phyloP scores from a whole-genome alignment of 352 stramenopile species.

The Aphanomyces cochlioides region DNA sequence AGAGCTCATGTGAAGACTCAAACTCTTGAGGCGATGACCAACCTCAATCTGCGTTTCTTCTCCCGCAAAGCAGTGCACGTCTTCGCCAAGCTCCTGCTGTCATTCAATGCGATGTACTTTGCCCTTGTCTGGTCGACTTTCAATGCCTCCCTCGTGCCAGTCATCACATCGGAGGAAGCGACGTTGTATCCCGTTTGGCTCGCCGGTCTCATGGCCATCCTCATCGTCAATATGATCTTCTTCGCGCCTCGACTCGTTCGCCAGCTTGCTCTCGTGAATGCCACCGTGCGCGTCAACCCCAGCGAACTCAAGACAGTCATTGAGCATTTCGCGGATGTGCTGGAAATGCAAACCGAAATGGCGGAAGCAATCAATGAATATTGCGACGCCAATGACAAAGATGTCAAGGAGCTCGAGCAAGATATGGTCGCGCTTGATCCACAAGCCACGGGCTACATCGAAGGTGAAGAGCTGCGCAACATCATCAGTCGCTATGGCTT shows the following conservation, averaged over 20 bases:
- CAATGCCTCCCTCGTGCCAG: background rate
- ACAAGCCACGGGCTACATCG: background rate
- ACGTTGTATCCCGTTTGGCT: background rate
- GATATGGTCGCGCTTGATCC: constrained; percentile 6
- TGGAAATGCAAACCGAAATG: constrained; percentile 27
- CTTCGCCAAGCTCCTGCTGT: constrained; percentile 20
- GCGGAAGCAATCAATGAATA: constrained; percentile 6
- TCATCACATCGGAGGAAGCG: background rate
- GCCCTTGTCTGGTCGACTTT: constrained; percentile 10
- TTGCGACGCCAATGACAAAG: constrained; percentile 13
- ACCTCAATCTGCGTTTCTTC: constrained; percentile 22
- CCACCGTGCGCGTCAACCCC: constrained; percentile 28
- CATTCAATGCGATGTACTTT: constrained; percentile 29
- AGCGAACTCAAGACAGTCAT: constrained; percentile 23
- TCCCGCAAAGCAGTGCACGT: constrained; percentile 26
- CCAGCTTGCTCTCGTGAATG: constrained; percentile 27
- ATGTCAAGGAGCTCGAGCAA: background rate
- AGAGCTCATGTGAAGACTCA: background rate
- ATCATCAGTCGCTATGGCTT: constrained; percentile 24
- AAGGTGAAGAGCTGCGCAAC: constrained; percentile 1
- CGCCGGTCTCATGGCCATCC: constrained; percentile 8
- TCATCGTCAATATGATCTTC: constrained; percentile 22
- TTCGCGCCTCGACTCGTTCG: constrained; percentile 25
- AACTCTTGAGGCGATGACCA: background rate
- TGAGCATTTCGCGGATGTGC: constrained; percentile 27